Conservation (phyloP, 2,329 filamentous ascomycete species). For the Magnaporthiopsis poae region DNA sequence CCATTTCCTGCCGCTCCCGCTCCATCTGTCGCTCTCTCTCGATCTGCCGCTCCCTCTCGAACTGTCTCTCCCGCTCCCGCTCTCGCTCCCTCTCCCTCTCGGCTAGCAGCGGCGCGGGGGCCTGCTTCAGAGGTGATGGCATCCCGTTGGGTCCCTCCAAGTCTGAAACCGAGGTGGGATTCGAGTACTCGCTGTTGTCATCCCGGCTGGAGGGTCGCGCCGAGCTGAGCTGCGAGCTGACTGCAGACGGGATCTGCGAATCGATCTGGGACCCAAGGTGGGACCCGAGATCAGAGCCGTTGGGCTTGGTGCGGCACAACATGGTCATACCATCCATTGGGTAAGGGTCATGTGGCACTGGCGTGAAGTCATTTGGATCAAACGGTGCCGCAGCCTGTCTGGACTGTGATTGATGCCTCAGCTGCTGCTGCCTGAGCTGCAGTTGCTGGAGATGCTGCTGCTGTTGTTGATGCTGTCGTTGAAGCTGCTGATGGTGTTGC, state of each 20-base stretch:
- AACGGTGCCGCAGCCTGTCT: constrained; percentile 25
- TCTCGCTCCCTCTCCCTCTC: not conserved
- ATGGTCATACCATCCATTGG: constrained; percentile 95
- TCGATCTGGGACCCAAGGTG: constrained; percentile 36
- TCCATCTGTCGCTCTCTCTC: not conserved
- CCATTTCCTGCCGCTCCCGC: not conserved
- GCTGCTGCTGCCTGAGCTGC: constrained; percentile 14
- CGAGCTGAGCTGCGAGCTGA: constrained; percentile 43
- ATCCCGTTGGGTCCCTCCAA: constrained; percentile 67
- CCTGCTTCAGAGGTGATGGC: constrained; percentile 62
- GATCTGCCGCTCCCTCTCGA: not conserved
- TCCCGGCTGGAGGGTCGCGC: constrained; percentile 74
- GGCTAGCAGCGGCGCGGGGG: constrained; percentile 14
- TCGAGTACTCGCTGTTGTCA: constrained; percentile 82
- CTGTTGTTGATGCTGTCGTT: constrained; percentile 10
- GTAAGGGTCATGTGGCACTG: constrained; percentile 84
- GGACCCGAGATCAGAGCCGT: constrained; percentile 15
- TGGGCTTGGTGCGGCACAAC: constrained; percentile 61
- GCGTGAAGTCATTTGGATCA: constrained; percentile 50
- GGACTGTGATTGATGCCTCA: not conserved
- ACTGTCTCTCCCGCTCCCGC: not conserved
- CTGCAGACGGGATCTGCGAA: constrained; percentile 33
- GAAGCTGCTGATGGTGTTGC: constrained; percentile 21
- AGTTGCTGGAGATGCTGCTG: constrained; percentile 17
- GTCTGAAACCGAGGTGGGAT: constrained; percentile 80